Percentiles rank a stretch among this genome's conserved stretches.
These are phyloP conservation scores for Cephaloascus albidus DNA, from an alignment of 805 yeast species.

Conservation along the genomic window DNA sequence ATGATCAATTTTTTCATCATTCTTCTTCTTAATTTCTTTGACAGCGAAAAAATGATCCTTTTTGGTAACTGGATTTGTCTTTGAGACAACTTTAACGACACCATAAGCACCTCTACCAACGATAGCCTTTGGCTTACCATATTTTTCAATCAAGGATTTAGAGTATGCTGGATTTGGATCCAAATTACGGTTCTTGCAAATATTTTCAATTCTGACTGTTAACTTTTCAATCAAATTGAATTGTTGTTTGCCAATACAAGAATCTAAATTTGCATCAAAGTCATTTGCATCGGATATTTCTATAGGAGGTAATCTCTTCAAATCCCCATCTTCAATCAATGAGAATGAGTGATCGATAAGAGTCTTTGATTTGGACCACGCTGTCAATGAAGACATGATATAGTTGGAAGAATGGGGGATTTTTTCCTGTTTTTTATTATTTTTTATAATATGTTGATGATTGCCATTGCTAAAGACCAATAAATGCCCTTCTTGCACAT, in stretches of 20 bases:
- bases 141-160: constrained; percentile 27
- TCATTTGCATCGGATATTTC: not conserved
- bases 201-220: constrained; percentile 32
- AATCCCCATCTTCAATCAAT: not conserved
- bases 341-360: not conserved
- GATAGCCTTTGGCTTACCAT: constrained; percentile 27
- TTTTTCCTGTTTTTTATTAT: not conserved
- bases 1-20: constrained; percentile 45
- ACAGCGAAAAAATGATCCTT: constrained; percentile 51
- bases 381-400: not conserved
- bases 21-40: constrained; percentile 60
- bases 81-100: constrained; percentile 32
- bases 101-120: constrained; percentile 40
- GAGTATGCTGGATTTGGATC: constrained; percentile 15
- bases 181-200: constrained; percentile 15
- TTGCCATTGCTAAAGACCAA: not conserved
- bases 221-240: constrained; percentile 36
- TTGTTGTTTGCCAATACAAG: constrained; percentile 35
- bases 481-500: not conserved
- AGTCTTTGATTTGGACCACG: not conserved
- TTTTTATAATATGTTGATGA: not conserved
- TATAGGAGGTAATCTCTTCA: not conserved
- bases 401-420: not conserved
- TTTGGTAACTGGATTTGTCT: constrained; percentile 27
- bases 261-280: not conserved